Evolutionary conservation across 306 rosid genomes (phyloP), one percentile per base, ranked within the genome.

Genomic region (Cicer cuneatum): DNA sequence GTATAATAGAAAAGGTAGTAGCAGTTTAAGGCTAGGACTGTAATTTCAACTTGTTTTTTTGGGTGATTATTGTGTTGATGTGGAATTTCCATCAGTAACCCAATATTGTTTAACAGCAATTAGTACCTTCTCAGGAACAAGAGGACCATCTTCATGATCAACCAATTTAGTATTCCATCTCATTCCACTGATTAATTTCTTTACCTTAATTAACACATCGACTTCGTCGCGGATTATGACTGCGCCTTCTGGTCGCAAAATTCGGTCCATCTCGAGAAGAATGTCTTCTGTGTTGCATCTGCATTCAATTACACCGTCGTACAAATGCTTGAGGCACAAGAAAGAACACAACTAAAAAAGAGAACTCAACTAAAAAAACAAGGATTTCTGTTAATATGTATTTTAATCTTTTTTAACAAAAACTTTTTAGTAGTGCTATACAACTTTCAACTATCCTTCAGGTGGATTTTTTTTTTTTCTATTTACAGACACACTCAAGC

Each of bases 101-200:
- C 98, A 94, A 72, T 94, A 94, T 65, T 88, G 96, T 84, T 94
- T 94, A 46, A 94, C 98, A 40, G 95, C 97, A 71, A 94, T 74
- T 73, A 94, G 84, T 70, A 94, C 72, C 87, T 94, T 94, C 86
- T 88, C 96, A 8, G 98, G 87, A 51, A 94, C 90, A 46, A 94
- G 93, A 1, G 98, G 98, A 10, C 98, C 97, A 71, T 94, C 97
- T 63, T 94, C 98, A 47, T 91, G 98, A 84, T 94, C 98, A 65
- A 89, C 93, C 96, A 94, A 67, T 90, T 89, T 94, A 0, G 89
- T 74, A 64, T 91, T 85, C 98, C 96, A 94, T 70, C 95, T 86
- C 95, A 94, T 88, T 78, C 97, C 98, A 69, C 87, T 90, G 39
- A 87, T 72, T 60, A 86, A 68, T 80, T 91, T 88, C 89, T 87